Percentiles rank a stretch among this genome's conserved stretches.
These are phyloP conservation scores for Athelia sp. DNA, from an alignment of 1,284 basidiomycete species.

Conservation along the genomic window DNA sequence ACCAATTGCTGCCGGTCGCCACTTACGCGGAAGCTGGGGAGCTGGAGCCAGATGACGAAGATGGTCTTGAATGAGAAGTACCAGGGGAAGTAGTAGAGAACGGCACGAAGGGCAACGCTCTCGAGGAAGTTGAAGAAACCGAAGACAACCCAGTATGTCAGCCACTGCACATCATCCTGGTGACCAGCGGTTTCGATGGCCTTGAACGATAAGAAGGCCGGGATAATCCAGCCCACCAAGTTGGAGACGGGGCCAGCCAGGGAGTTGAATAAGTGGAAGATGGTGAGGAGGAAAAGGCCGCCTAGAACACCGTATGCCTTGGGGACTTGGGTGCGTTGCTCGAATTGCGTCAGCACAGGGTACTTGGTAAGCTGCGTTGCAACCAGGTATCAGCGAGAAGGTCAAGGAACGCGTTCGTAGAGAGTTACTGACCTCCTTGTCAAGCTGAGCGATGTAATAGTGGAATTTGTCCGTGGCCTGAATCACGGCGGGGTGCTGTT, in stretches of 20 bases:
- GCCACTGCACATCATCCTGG: slow-evolving; percentile 82
- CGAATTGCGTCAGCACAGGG: slow-evolving; percentile 77
- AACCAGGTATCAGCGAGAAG: slow-evolving; percentile 11
- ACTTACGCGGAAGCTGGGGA: slow-evolving; percentile 76
- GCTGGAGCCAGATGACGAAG: slow-evolving; percentile 85
- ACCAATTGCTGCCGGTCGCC: slow-evolving; percentile 4
- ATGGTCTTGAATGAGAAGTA: slow-evolving; percentile 88
- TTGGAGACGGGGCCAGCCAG: slow-evolving; percentile 81
- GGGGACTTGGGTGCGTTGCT: slow-evolving; percentile 88
- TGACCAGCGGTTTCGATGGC: slow-evolving; percentile 72
- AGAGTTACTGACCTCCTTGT: slow-evolving; percentile 77
- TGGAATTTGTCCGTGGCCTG: slow-evolving; percentile 75
- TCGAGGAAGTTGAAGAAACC: slow-evolving; percentile 85
- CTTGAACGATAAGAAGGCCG: slow-evolving; percentile 83
- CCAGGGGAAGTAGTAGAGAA: slow-evolving; percentile 84
- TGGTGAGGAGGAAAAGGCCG: slow-evolving; percentile 53
- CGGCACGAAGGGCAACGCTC: slow-evolving; percentile 65
- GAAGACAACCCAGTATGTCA: slow-evolving; percentile 87
- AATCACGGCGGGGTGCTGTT: slow-evolving; percentile 81
- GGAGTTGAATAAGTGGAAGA: slow-evolving; percentile 80
- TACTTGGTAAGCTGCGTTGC: slow-evolving; percentile 81
- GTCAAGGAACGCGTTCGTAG: slow-evolving; percentile 13
- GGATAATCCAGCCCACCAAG: slow-evolving; percentile 79
- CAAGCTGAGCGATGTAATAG: slow-evolving; percentile 79
- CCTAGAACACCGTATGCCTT: slow-evolving; percentile 90